Evolutionary conservation across 176 grass and related monocot genomes (phyloP), one percentile per base, ranked within the genome.

Genomic region (Luzula sylvatica): DNA sequence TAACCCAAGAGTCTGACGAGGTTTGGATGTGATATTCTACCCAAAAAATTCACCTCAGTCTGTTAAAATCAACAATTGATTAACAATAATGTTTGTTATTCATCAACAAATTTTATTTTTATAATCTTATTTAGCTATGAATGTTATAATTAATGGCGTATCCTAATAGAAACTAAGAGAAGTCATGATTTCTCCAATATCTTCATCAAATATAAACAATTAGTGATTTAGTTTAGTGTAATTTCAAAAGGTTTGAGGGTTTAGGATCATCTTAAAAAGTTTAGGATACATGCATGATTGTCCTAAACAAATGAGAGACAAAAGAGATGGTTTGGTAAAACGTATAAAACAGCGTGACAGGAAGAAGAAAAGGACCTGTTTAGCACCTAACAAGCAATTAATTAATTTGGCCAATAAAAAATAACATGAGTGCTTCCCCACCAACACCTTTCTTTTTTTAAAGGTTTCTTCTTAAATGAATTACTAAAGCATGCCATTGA

Each of bases 1-100:
- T 88, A 88, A 29, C 84, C 84, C 52, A 88, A 65, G 61, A 88
- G 79, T 48, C 52, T 72, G 47, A 88, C 84, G 28, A 88, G 75
- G 72, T 88, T 88, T 5, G 79, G 84, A 38, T 88, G 84, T 47
- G 70, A 79, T 56, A 88, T 69, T 68, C 75, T 72, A 42, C 84
- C 84, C 0, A 88, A 70, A 41, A 88, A 88, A 68, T 88, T 62
- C 56, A 88, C 75, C 61, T 88, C 84, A 0, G 59, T 78, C 84
- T 88, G 75, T 41, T 56, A 62, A 26, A 38, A 27, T 20, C 7
- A 65, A 13, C 9, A 55, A 55, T 1, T 20, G 23, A 29, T n/a
- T n/a, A n/a, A n/a, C 5, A 35, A 35, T 35, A 35, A 35, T 35
- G 30, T 35, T 35, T n/a, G n/a, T n/a, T n/a, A n/a, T n/a, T n/a